A percentile compares a stretch with the other conserved stretches of the same genome.
Conservation (phyloP, 2,329 filamentous ascomycete genomes). For the Pseudocercospora cruenta region DNA sequence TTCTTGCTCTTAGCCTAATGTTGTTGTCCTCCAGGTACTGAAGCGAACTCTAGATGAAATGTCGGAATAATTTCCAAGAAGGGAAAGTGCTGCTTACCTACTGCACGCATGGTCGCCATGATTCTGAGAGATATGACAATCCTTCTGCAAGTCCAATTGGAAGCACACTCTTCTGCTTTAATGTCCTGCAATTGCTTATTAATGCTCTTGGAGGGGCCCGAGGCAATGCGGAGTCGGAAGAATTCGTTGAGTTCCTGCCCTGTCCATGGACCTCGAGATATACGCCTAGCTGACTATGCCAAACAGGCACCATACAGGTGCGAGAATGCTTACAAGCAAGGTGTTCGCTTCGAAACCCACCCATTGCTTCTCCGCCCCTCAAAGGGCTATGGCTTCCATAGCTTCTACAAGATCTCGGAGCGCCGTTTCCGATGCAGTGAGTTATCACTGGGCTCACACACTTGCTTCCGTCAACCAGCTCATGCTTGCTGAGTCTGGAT, state of each 20-base stretch:
- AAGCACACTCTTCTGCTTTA: not conserved
- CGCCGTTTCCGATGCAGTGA: too few relatives aligned
- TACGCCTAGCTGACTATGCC: not conserved
- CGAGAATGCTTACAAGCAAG: too few relatives aligned
- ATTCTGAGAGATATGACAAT: not conserved
- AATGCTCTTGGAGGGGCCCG: not conserved
- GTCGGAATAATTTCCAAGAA: not conserved
- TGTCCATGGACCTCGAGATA: not conserved
- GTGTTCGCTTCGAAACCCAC: too few relatives aligned
- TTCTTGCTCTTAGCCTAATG: not conserved
- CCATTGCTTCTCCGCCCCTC: too few relatives aligned
- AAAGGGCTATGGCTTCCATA: too few relatives aligned
- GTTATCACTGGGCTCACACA: too few relatives aligned
- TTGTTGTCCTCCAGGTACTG: not conserved
- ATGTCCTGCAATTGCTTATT: not conserved
- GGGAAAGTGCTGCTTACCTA: not conserved
- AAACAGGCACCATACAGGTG: not conserved
- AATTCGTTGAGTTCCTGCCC: not conserved
- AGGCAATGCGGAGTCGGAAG: not conserved
- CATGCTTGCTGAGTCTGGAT: too few relatives aligned
- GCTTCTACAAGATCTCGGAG: too few relatives aligned
- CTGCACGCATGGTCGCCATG: slow-evolving; percentile 14
- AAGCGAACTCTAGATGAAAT: too few relatives aligned
- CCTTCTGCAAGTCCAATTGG: not conserved
- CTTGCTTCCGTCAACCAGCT: too few relatives aligned